Evolutionary conservation across 78 protist species (phyloP).

Genomic region (Creolimax fragrantissima): DNA sequence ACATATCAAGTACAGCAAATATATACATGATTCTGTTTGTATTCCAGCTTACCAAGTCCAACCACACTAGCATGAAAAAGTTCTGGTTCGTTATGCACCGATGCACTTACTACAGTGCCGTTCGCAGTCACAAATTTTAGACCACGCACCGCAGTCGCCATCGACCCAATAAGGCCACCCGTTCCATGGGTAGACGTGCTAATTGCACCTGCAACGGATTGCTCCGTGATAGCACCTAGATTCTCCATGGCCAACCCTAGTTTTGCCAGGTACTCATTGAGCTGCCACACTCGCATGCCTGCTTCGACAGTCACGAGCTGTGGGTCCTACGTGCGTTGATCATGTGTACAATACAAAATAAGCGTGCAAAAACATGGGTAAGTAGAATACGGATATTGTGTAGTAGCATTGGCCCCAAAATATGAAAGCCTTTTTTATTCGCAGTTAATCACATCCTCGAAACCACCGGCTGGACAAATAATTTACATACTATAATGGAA

Average conservation of each 20-base stretch:
- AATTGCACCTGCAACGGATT: not conserved
- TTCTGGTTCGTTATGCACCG: not conserved
- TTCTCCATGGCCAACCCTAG: slow-evolving; percentile 4
- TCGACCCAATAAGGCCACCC: not conserved
- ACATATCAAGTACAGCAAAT: no score
- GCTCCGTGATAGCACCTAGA: not conserved
- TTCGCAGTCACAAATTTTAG: not conserved
- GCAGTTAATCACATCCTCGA: no score
- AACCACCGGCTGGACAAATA: no score
- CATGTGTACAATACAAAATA: no score
- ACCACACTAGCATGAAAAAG: not conserved
- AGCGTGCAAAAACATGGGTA: no score
- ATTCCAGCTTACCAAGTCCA: not conserved
- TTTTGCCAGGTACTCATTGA: not conserved
- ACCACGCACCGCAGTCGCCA: not conserved
- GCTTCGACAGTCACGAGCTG: not conserved
- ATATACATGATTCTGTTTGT: no score
- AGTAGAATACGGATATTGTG: no score
- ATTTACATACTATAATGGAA: no score
- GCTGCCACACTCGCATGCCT: not conserved
- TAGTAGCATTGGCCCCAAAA: no score
- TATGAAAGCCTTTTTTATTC: no score
- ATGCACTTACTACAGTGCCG: not conserved
- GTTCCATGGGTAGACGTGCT: not conserved
- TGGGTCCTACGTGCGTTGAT: no score